Conservation (phyloP, 345 rosid genomes). For the Eucalyptus lansdowneana region DNA sequence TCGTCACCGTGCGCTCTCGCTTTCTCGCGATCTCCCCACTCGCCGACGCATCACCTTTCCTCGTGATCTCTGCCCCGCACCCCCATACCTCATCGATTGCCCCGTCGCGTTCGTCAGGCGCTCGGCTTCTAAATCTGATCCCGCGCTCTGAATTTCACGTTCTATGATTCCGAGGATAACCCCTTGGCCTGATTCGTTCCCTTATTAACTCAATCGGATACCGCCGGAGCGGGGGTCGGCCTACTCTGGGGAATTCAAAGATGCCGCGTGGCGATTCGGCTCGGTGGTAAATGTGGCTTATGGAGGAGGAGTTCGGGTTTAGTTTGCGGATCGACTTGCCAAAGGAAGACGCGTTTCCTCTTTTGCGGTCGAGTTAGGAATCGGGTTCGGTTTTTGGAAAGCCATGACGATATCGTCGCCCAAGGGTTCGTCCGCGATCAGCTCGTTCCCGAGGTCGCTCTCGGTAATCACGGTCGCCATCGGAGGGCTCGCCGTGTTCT, state of each 20-base stretch:
- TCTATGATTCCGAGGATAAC: neutral
- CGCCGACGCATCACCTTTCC: neutral
- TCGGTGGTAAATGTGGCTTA: neutral
- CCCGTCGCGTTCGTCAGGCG: neutral
- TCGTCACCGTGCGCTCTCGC: neutral
- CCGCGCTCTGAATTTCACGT: neutral
- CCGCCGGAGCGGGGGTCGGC: neutral
- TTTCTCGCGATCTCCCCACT: neutral
- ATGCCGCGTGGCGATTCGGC: neutral
- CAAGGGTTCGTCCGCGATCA: slow-evolving; percentile 13
- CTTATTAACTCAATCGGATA: neutral
- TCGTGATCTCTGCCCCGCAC: neutral
- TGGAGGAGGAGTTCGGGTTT: neutral
- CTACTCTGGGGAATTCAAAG: neutral
- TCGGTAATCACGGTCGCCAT: slow-evolving; percentile 40
- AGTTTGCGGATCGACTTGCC: neutral
- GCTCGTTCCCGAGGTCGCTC: slow-evolving; percentile 43
- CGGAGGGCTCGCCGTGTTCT: slow-evolving; percentile 55
- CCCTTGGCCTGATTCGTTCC: neutral
- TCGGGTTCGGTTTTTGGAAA: neutral
- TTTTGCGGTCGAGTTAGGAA: neutral
- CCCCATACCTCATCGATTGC: neutral
- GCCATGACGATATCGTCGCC: slow-evolving; percentile 51
- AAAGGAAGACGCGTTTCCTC: neutral
- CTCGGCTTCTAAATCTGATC: neutral